Base-by-base conservation (phyloP, 768 basidiomycete species). In the Paxillus rubicundulus region DNA sequence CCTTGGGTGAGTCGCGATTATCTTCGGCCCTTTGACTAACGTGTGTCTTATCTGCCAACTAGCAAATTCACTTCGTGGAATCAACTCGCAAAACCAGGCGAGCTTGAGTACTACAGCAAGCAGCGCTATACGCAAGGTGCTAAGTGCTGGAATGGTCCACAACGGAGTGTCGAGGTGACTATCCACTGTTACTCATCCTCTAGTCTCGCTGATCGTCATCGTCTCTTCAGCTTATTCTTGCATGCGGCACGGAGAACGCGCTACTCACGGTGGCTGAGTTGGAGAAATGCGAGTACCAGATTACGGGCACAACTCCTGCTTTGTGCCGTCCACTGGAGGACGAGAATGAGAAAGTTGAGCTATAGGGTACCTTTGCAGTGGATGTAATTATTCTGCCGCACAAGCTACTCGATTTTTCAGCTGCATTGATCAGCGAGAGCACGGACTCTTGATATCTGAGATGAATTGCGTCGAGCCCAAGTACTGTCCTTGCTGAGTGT, bases 141-240 rank as follows among this genome's bases (percentile, higher is more conserved):
- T 5, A 84, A 86, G 63, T 98, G 96, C 75, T 97, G 95, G 96
- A 97, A 97, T 62, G 96, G 97, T 1, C 97, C 97, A 4, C 81
- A 89, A 57, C 83, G 96, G 28, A 92, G 82, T 55, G 87, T 92
- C 30, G 78, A 82, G 65, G 92, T 91, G 68, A 45, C 79, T 70
- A 16, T 45, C 47, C 14, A 20, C 32, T 28, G 34, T 7, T 42
- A 5, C 48, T 28, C 10, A 14, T 40, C 33, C 17, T 14, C 44
- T 40, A 6, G 18, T 13, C 10, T n/a, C 9, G 28, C 56, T 63
- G 8, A 55, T 52, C 43, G 14, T 6, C 44, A 8, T 18, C 33
- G 41, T 9, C 9, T 18, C 41, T 52, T 38, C 4, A 95, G 90
- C 80, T 99, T 27, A 72, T 90, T 43, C 71, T 97, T 48, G 75